Base-by-base conservation (phyloP, 179 eudicot species). In the Spergularia azorica region DNA sequence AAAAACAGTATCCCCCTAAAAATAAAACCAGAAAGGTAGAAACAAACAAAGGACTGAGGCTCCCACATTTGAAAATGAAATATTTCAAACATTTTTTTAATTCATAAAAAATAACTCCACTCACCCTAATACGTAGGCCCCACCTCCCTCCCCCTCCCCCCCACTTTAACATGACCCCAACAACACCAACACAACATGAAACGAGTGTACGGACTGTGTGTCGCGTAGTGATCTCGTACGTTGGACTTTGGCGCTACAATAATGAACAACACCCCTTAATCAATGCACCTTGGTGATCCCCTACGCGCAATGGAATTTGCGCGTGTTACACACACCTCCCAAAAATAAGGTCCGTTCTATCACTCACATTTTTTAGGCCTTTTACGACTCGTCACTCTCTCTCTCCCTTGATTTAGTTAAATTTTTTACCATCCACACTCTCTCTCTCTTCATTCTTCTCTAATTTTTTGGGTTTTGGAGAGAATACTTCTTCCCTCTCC, bases 161-260 rank as follows among this genome's bases (percentile, higher is more conserved):
- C 32, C 32, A 26, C 43, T 64, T 72, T 78, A 69, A 78, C 84
- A 73, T 69, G 81, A 74, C 87, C 85, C 89, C 82, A 84, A 79
- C 82, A 76, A 80, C 77, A 76, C 83, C 85, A 87, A 87, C 77
- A 57, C 77, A 64, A 26, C 32, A 15, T 1, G 17, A 39, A 5
- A 73, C 26, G 79, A 64, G 77, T 67, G 84, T 82, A 74, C 79
- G 76, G 70, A 69, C n/a, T 12, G 0, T 3, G 10, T 56, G 60
- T 67, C 73, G 58, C 48, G 11, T 62, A 51, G 71, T 48, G 76
- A 43, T 26, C 62, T 77, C 84, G 84, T 81, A 82, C 79, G 73
- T 82, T 65, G 77, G 79, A 75, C 76, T 79, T 72, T 79, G 82
- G 75, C 82, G 15, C 63, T 57, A 50, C 46, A 11, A 10, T 51